These are phyloP conservation scores for Termitomyces bulborhizus DNA, from an alignment of 768 basidiomycete genomes.

Conservation along the genomic window DNA sequence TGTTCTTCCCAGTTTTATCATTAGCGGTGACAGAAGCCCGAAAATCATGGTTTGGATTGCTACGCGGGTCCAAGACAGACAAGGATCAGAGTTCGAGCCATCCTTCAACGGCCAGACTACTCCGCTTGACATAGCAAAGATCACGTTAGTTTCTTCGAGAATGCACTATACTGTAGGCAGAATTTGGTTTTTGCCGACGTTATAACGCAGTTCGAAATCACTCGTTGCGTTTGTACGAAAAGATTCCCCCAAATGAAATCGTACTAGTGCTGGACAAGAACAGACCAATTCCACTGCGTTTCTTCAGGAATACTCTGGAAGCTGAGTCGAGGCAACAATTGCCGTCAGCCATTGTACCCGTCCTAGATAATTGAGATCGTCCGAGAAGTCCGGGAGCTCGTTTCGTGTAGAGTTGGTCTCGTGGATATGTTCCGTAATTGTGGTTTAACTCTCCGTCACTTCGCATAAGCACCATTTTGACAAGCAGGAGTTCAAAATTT, in stretches of 20 bases:
- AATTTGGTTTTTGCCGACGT: background rate
- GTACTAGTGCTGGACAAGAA: too few relatives aligned
- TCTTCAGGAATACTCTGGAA: too few relatives aligned
- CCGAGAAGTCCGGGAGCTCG: background rate
- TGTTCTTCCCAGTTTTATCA: background rate
- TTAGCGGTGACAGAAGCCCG: background rate
- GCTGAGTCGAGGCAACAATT: too few relatives aligned
- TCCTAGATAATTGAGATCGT: background rate
- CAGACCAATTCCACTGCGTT: background rate
- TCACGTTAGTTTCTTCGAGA: too few relatives aligned
- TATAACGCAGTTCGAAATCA: background rate
- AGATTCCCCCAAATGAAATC: too few relatives aligned
- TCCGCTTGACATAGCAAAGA: background rate
- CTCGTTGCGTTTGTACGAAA: too few relatives aligned
- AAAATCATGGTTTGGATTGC: background rate
- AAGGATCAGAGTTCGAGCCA: background rate
- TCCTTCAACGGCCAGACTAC: background rate
- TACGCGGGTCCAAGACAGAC: background rate
- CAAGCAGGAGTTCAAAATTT: too few relatives aligned
- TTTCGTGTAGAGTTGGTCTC: background rate
- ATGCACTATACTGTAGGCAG: too few relatives aligned
- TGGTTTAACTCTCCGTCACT: too few relatives aligned
- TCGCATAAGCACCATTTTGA: too few relatives aligned
- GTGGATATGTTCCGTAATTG: background rate
- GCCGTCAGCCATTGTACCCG: too few relatives aligned